Percentiles rank a stretch among this genome's conserved stretches.
These are phyloP conservation scores for Pythium monospermum DNA, from an alignment of 352 stramenopile species.

Conservation along the genomic window DNA sequence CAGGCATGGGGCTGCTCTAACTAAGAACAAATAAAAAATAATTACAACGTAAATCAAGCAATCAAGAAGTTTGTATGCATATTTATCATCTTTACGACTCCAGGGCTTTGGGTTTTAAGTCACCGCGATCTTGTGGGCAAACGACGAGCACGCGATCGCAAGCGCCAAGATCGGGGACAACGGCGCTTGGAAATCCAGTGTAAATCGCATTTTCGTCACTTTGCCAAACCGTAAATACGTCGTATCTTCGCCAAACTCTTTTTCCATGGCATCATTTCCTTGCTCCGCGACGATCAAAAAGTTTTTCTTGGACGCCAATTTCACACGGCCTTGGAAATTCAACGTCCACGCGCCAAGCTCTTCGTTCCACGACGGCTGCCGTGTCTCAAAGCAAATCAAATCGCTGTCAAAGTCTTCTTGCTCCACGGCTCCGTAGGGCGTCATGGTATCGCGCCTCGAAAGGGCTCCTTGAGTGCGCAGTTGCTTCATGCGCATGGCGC, in stretches of 20 bases:
- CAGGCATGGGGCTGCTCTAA: conserved; percentile 13
- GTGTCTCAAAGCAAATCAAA: conserved; percentile 77
- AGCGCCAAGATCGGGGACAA: conserved; percentile 77
- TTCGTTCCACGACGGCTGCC: conserved; percentile 83
- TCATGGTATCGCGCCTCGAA: conserved; percentile 18
- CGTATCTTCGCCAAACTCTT: conserved; percentile 39
- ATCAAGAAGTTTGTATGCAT: too few species aligned
- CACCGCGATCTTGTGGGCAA: conserved; percentile 82
- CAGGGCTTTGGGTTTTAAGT: too few species aligned
- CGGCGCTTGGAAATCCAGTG: conserved; percentile 71
- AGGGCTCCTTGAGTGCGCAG: conserved; percentile 23
- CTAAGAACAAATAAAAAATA: too few species aligned
- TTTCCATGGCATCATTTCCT: conserved; percentile 49
- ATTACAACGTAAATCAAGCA: too few species aligned
- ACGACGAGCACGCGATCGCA: conserved; percentile 74
- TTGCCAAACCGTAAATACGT: conserved; percentile 78
- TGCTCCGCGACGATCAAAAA: conserved; percentile 70
- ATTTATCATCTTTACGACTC: too few species aligned
- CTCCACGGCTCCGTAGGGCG: conserved; percentile 60
- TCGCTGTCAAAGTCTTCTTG: conserved; percentile 74
- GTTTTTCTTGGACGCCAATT: conserved; percentile 91
- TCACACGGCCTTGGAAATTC: conserved; percentile 87
- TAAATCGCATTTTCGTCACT: conserved; percentile 74
- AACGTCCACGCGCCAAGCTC: conserved; percentile 80
- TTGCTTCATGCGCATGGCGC: conserved; percentile 33